Base-by-base conservation (phyloP, 257 asterid genomes). In the Voacanga thouarsii region DNA sequence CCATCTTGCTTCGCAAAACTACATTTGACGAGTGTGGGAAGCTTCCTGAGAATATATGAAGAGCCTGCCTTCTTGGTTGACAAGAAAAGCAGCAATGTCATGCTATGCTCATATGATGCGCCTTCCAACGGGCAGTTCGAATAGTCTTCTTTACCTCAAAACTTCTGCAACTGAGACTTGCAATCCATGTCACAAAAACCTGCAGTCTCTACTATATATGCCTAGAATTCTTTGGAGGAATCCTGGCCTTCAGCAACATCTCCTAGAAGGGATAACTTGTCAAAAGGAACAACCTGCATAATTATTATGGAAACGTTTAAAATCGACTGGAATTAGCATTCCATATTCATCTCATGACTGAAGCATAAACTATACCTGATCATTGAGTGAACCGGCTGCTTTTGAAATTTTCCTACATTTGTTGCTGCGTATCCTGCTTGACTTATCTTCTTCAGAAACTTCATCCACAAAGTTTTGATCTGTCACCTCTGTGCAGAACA, bases 391-490 rank as follows among this genome's bases (percentile, higher is more conserved):
- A 73, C 55, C 59, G 43, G 74, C 57, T 45, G 67, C 73, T 44
- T 69, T 72, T 14, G 83, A 56, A 16, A 82, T 72, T 81, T 83
- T 82, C 49, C 79, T 84, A 78, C 82, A 82, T 78, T 88, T 84
- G 41, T 50, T 37, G 41, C 79, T 30, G 14, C 77, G 79, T 30
- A n/a, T 66, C 79, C 67, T 81, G 66, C 75, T 72, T 2, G 83
- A 71, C 24, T 81, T 79, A 75, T 82, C 87, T 73, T 84, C 92
- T 79, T 83, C 88, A 55, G 78, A 53, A 67, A 78, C 89, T 75
- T 86, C 95, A 60, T 90, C 92, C 10, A 55, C 74, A 50, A 92
- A 92, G 82, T 92, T 92, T 83, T 92, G 97, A 80, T 82, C 96
- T 2, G 80, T 79, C 80, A 79, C 85, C 88, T 92, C 97, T 91